A percentile compares a stretch with the other conserved stretches of the same genome.
Conservation (phyloP, 805 yeast genomes). For the Torulaspora microellipsoides region DNA sequence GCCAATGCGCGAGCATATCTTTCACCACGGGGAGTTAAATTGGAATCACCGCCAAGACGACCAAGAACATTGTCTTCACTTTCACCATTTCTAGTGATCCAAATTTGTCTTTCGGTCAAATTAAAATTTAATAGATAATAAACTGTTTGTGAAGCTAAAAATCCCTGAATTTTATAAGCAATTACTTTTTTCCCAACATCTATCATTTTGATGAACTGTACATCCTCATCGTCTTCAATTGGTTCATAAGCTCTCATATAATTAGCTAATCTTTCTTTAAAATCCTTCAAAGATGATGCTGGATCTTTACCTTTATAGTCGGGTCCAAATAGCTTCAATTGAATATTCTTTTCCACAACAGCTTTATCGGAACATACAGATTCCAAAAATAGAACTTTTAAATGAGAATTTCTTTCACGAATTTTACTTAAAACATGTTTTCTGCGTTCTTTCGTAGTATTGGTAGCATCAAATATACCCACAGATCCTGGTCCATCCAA, state of each 20-base stretch:
- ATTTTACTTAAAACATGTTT: conserved; percentile 53
- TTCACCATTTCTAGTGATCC: conserved; percentile 96
- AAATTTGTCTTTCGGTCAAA: conserved; percentile 81
- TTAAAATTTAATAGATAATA: conserved; percentile 88
- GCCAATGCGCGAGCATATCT: conserved; percentile 70
- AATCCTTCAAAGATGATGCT: conserved; percentile 71
- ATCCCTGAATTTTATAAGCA: conserved; percentile 83
- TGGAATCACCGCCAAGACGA: conserved; percentile 87
- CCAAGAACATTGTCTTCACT: conserved; percentile 81
- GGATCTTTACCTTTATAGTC: conserved; percentile 87
- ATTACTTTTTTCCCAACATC: conserved; percentile 94
- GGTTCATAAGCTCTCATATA: conserved; percentile 90
- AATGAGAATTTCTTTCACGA: conserved; percentile 50
- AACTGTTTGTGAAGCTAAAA: conserved; percentile 87
- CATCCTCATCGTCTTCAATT: conserved; percentile 67
- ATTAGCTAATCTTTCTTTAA: conserved; percentile 71
- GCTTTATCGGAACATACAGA: conserved; percentile 78
- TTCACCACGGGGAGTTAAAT: conserved; percentile 70
- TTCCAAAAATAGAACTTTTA: conserved; percentile 81
- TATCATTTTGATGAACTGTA: conserved; percentile 91
- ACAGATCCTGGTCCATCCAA: conserved; percentile 81
- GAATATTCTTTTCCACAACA: conserved; percentile 76
- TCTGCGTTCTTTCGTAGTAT: conserved; percentile 65
- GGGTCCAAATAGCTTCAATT: conserved; percentile 86
- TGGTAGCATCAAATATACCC: conserved; percentile 87